These are phyloP conservation scores for Hypoxylon crocopeplum DNA, from an alignment of 495 filamentous ascomycete genomes.

Conservation along the genomic window DNA sequence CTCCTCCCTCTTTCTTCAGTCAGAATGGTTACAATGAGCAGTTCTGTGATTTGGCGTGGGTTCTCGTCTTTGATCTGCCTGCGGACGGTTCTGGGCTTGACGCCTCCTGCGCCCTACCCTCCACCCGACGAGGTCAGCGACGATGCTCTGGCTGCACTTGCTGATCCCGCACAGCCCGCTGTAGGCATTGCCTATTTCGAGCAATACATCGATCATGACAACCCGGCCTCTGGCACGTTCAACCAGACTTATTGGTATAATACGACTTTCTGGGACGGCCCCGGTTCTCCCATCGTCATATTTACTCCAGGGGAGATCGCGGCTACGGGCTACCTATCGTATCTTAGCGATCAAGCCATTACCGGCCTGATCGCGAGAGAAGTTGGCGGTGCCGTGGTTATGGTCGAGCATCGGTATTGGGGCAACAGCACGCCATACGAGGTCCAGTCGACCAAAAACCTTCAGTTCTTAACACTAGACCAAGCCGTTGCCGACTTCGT, in stretches of 20 bases:
- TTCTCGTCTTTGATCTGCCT: slow-evolving; percentile 7
- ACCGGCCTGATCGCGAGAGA: slow-evolving; percentile 58
- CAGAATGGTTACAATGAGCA: slow-evolving; percentile 6
- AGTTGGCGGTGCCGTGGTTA: slow-evolving; percentile 59
- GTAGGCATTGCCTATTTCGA: slow-evolving; percentile 44
- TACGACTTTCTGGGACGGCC: slow-evolving; percentile 56
- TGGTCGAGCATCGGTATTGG: slow-evolving; percentile 65
- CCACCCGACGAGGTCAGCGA: slow-evolving; percentile 8
- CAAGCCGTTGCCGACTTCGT: slow-evolving; percentile 64
- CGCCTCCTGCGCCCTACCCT: slow-evolving; percentile 13
- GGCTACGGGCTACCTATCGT: slow-evolving; percentile 58
- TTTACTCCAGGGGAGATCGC: slow-evolving; percentile 64
- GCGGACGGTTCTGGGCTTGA: slow-evolving; percentile 10
- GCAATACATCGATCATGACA: slow-evolving; percentile 61
- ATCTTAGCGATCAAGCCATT: slow-evolving; percentile 56
- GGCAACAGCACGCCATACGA: slow-evolving; percentile 60
- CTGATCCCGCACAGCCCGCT: slow-evolving; percentile 11
- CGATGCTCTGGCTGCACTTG: slow-evolving; percentile 18
- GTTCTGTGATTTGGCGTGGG: neutral
- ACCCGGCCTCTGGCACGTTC: slow-evolving; percentile 62
- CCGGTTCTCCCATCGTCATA: slow-evolving; percentile 58
- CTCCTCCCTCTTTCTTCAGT: neutral
- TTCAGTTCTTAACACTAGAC: slow-evolving; percentile 65
- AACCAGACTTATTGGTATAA: slow-evolving; percentile 62
- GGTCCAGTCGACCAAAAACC: slow-evolving; percentile 59